Evolutionary conservation across 2,329 filamentous ascomycete species (phyloP).

Genomic region (Elsinoe necatrix): DNA sequence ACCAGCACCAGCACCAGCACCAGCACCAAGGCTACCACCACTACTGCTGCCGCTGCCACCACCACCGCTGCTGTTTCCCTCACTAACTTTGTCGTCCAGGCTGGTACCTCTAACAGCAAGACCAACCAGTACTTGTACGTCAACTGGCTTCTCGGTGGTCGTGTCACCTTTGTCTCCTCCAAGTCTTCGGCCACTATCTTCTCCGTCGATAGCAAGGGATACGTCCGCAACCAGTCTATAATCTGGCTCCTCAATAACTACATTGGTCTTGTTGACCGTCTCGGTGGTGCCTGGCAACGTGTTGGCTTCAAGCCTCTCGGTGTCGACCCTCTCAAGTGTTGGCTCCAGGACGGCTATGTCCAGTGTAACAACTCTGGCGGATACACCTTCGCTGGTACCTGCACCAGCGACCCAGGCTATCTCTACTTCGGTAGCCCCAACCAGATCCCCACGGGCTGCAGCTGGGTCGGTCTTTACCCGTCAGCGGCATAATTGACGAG

Average conservation of each 20-base stretch:
- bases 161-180: not conserved
- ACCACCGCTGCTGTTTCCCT: not conserved
- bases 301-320: slow-evolving; percentile 7
- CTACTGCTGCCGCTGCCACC: not conserved
- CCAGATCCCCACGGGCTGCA: not conserved
- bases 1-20: not conserved
- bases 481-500: not conserved
- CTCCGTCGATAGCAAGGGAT: not conserved
- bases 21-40: not conserved
- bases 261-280: slow-evolving; percentile 10
- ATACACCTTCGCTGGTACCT: not conserved
- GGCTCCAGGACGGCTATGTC: slow-evolving; percentile 3
- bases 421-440: not conserved
- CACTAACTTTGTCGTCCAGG: not conserved
- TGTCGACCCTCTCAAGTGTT: slow-evolving; percentile 3
- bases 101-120: not conserved
- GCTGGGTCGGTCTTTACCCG: slow-evolving; percentile 7
- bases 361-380: not conserved
- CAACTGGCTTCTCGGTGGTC: not conserved
- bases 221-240: slow-evolving; percentile 3
- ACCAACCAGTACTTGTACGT: slow-evolving; percentile 9
- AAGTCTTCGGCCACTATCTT: not conserved
- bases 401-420: slow-evolving; percentile 3
- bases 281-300: slow-evolving; percentile 6
- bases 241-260: slow-evolving; percentile 3